Base-by-base conservation (phyloP, 2,329 filamentous ascomycete genomes). In the Lecanicillium sp. region DNA sequence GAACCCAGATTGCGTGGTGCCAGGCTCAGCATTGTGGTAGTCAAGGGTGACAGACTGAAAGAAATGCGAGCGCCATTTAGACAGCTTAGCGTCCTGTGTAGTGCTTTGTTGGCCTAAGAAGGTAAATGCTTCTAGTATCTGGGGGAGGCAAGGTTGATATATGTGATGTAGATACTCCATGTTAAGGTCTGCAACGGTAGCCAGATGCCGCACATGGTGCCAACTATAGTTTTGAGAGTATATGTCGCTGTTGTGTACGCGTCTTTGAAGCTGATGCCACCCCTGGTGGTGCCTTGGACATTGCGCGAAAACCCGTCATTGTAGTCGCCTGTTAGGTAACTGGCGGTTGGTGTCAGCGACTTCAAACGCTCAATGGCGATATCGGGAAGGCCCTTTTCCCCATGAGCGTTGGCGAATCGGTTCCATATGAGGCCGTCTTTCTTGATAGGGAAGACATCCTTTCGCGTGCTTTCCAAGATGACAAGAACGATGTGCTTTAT, bases 401-500 rank as follows among this genome's bases (percentile, higher is more conserved):
- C 50, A n/a, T 52, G 53, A 3, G 60, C 60, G 3, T 56, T 45
- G 2, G 48, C 44, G 1, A 61, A 52, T 1, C 56, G 56, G 5
- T 61, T 51, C 43, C 55, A 60, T n/a, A 66, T 59, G 30, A 62
- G 44, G 5, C 59, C 60, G 2, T 57, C 51, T 37, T 62, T 62
- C 30, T 65, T 65, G 14, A 69, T 44, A 0, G 65, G 65, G 18
- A 68, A 69, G 4, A 68, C 57, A 36, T 69, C 65, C 3, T 59
- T 60, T 14, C 65, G 55, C 1, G 63, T 66, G 32, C 64, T 66
- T 37, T 69, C 65, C 2, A 69, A 49, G 12, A 64, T 54, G 3
- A 69, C 37, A n/a, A 67, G 43, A 12, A 69, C 47, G 5, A 69
- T 53, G 39, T 69, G 64, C 33, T 62, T 62, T 37, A 69, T 60